Evolutionary conservation across 306 rosid species (phyloP).

Genomic region (Rosa chinensis): DNA sequence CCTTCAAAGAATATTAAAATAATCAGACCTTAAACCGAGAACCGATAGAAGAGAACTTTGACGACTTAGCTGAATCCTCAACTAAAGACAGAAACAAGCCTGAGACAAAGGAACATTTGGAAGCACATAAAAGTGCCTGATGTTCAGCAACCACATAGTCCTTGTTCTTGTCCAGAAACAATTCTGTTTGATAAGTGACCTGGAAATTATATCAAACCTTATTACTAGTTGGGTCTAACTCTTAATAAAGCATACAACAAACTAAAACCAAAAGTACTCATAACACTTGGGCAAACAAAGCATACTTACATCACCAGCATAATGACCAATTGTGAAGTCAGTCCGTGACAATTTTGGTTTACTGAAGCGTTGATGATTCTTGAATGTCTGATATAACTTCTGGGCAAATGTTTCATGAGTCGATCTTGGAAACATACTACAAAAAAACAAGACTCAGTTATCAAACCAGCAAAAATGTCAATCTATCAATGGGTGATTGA

Average conservation of each 20-base stretch:
- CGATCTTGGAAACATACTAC: slow-evolving; percentile 99
- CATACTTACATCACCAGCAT: slow-evolving; percentile 97
- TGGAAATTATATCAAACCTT: slow-evolving; percentile 36
- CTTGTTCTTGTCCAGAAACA: slow-evolving; percentile 99
- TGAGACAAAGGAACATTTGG: slow-evolving; percentile 76
- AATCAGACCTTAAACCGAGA: slow-evolving; percentile 89
- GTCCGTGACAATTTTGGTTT: slow-evolving; percentile 90
- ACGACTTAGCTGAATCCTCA: slow-evolving; percentile 90
- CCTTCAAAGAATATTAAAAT: slow-evolving; percentile 8
- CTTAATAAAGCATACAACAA: slow-evolving; percentile 15
- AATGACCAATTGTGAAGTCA: slow-evolving; percentile 98
- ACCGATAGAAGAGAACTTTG: slow-evolving; percentile 98
- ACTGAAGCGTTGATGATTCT: slow-evolving; percentile 84
- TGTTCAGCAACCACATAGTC: slow-evolving; percentile 99
- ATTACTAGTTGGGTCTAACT: slow-evolving; percentile 26
- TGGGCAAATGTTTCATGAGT: slow-evolving; percentile 98
- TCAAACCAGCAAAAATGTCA: slow-evolving; percentile 16
- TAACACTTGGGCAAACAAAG: neutral
- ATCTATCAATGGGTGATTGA: neutral
- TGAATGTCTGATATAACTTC: slow-evolving; percentile 93
- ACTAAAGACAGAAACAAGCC: slow-evolving; percentile 68
- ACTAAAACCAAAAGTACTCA: slow-evolving; percentile 3
- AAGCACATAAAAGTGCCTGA: slow-evolving; percentile 83
- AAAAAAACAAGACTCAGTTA: slow-evolving; percentile 30
- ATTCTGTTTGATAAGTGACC: slow-evolving; percentile 98